A percentile compares a stretch with the other conserved stretches of the same genome.
Evolutionary conservation across 345 rosid genomes (phyloP).

Genomic region (Jatropha curcas): DNA sequence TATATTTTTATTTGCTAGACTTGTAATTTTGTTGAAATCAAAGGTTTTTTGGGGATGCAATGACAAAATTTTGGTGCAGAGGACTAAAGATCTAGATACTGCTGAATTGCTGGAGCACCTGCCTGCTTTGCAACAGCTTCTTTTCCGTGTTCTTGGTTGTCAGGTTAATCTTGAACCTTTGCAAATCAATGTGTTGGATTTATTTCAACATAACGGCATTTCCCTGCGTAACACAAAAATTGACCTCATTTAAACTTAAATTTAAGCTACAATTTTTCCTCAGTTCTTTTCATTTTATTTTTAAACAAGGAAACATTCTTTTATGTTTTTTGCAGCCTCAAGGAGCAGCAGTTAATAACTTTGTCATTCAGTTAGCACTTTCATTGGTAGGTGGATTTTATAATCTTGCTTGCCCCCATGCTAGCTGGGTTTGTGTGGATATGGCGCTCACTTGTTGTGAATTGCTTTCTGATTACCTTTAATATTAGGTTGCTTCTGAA

Average conservation of each 20-base stretch:
- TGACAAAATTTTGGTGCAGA: slow-evolving; percentile 42
- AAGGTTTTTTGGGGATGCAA: neutral
- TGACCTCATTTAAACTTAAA: neutral
- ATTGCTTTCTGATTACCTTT: slow-evolving; percentile 8
- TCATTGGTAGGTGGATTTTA: slow-evolving; percentile 60
- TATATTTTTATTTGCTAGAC: neutral
- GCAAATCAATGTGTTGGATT: slow-evolving; percentile 1
- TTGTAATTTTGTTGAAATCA: neutral
- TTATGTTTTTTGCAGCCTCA: slow-evolving; percentile 64
- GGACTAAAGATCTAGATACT: slow-evolving; percentile 88
- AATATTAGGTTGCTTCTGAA: slow-evolving; percentile 77
- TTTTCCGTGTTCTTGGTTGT: slow-evolving; percentile 87
- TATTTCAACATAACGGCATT: slow-evolving; percentile 1
- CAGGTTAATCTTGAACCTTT: slow-evolving; percentile 50
- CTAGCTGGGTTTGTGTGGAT: slow-evolving; percentile 4
- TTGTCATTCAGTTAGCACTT: slow-evolving; percentile 82
- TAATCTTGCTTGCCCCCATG: slow-evolving; percentile 16
- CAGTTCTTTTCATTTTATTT: neutral
- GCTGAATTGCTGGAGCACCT: slow-evolving; percentile 84
- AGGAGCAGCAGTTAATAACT: slow-evolving; percentile 85
- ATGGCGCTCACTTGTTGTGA: slow-evolving; percentile 9
- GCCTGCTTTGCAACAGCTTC: slow-evolving; percentile 91
- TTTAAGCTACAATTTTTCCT: neutral
- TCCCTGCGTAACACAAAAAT: slow-evolving; percentile 5
- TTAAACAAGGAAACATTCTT: slow-evolving; percentile 19